Evolutionary conservation across 768 basidiomycete genomes (phyloP), one percentile per base, ranked within the genome.

Genomic region (Calocybe indica): DNA sequence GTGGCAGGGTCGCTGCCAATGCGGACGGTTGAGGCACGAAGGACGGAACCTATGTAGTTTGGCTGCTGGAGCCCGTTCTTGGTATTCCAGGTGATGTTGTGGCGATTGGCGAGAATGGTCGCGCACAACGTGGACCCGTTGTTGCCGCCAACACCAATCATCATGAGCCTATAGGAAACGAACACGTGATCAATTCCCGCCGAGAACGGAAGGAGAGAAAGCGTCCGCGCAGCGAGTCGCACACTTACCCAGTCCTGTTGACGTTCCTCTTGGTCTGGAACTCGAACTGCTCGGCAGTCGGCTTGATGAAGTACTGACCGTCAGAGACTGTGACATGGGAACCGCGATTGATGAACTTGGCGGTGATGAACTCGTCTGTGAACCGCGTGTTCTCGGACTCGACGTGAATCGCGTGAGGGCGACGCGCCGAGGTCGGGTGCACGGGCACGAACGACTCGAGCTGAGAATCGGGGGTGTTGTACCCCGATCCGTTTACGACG

Each of bases 121-220:
- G 96, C 94, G 53, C 83, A 85, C 41, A 98, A 78, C 28, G 95
- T 98, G 41, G 88, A 79, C 44, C 95, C 96, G 62, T 99, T 99
- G 79, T 99, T 99, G 45, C 96, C 95, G 49, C 95, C 95, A 49
- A 93, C 70, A 50, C 96, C 96, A 57, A 98, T 85, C 80, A 99
- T 87, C 88, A 99, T 87, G 54, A 99, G 77, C 47, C 95, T 97
- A 51, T 43, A 46, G 32, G 37, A 10, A 51, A 51, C 46, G 34
- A 51, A 43, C 47, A 34, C 48, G 38, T 52, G 48, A 52, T 55
- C 45, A 50, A 38, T 45, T 35, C 40, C 32, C 31, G 29, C 47
- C 10, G 22, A 52, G 44, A 8, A 37, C 47, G 8, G 49, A 49
- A 7, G 29, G 34, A 38, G 39, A 43, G 39, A 30, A 53, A 49